Conservation (phyloP, 495 filamentous ascomycete species). For the Penicillium argentinense region DNA sequence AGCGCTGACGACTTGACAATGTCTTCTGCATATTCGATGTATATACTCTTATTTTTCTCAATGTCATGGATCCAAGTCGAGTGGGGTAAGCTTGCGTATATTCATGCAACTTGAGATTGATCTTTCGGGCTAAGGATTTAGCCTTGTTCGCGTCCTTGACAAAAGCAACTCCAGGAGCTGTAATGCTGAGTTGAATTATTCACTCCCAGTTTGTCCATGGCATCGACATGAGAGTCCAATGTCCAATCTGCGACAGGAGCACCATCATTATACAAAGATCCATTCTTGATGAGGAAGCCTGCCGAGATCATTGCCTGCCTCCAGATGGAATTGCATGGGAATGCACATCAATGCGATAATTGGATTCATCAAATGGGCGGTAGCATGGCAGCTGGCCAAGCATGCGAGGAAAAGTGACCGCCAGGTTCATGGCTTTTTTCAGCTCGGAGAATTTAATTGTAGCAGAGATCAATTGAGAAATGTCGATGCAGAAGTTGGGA, state of each 20-base stretch:
- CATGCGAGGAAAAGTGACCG: not conserved
- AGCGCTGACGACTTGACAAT: no score
- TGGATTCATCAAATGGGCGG: not conserved
- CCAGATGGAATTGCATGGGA: conserved; percentile 38
- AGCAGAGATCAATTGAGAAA: no score
- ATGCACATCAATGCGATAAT: conserved; percentile 33
- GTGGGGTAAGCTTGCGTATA: conserved; percentile 35
- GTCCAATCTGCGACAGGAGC: conserved; percentile 38
- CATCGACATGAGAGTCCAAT: conserved; percentile 38
- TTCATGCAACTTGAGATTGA: conserved; percentile 35
- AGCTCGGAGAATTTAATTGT: no score
- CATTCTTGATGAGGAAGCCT: conserved; percentile 36
- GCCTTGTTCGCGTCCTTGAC: conserved; percentile 24
- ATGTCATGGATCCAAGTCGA: conserved; percentile 42
- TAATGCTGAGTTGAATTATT: conserved; percentile 47
- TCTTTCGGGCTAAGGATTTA: conserved; percentile 10
- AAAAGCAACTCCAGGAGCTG: conserved; percentile 45
- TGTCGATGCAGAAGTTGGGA: no score
- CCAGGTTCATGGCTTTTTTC: no score
- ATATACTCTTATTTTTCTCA: conserved; percentile 52
- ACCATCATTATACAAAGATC: conserved; percentile 21
- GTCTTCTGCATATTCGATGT: no score
- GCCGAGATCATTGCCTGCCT: conserved; percentile 22
- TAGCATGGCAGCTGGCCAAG: not conserved
- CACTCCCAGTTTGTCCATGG: conserved; percentile 45